These are phyloP conservation scores for Acacia confusa DNA, from an alignment of 306 rosid species.

Conservation along the genomic window DNA sequence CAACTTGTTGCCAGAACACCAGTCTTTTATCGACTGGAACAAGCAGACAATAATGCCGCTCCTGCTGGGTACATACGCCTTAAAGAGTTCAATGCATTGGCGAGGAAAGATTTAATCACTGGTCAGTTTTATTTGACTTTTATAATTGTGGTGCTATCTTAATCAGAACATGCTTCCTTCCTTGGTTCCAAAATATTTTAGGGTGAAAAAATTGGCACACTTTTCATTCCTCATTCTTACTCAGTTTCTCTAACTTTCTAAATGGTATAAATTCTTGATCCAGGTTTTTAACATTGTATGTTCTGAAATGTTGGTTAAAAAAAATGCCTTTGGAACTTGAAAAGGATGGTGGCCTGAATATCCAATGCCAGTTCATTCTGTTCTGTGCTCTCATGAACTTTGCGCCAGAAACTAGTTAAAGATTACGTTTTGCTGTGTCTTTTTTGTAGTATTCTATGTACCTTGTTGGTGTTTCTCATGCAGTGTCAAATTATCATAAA, in stretches of 20 bases:
- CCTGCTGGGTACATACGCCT: conserved; percentile 83
- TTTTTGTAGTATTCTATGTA: conserved; percentile 10
- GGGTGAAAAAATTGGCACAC: conserved; percentile 13
- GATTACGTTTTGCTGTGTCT: not conserved
- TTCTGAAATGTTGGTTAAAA: not conserved
- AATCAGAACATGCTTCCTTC: not conserved
- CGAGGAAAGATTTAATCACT: conserved; percentile 81
- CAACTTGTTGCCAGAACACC: conserved; percentile 93
- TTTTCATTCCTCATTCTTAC: conserved; percentile 24
- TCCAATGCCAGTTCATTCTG: not conserved
- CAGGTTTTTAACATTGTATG: not conserved
- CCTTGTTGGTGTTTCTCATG: conserved; percentile 1
- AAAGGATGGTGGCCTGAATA: conserved; percentile 2
- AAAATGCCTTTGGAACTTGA: not conserved
- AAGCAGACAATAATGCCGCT: conserved; percentile 56
- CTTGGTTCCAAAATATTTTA: not conserved
- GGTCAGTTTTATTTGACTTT: conserved; percentile 50
- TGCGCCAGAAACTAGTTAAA: not conserved
- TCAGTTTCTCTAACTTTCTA: not conserved
- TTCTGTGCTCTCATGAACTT: not conserved
- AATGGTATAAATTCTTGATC: not conserved
- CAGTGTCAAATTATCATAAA: conserved; percentile 6
- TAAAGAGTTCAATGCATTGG: conserved; percentile 97
- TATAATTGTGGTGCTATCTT: conserved; percentile 16
- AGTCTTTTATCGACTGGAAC: conserved; percentile 82